Conservation (phyloP, 345 rosid genomes). For the Salix arbutifolia region DNA sequence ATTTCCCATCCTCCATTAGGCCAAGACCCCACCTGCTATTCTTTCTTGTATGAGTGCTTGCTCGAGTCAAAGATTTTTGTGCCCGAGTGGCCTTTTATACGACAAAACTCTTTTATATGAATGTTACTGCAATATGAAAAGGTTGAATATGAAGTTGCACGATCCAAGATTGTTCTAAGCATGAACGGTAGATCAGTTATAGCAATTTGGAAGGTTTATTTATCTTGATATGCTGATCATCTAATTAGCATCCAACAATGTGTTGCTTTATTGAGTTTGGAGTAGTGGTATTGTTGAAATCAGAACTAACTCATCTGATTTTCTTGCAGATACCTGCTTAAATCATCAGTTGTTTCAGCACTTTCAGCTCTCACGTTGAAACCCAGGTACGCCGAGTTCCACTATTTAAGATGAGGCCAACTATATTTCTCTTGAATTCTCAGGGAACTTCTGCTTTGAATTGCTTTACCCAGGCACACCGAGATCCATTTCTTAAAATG, state of each 20-base stretch:
- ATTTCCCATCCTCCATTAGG: too few relatives aligned
- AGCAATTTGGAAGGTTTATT: not conserved
- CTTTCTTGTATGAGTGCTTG: not conserved
- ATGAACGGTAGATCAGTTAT: not conserved
- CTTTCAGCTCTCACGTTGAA: constrained; percentile 54
- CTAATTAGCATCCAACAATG: not conserved
- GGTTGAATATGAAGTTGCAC: not conserved
- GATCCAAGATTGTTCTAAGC: not conserved
- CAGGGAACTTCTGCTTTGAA: not conserved
- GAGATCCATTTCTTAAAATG: not conserved
- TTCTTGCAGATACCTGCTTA: constrained; percentile 53
- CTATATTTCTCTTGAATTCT: not conserved
- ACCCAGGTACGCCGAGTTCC: constrained; percentile 45
- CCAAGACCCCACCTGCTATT: too few relatives aligned
- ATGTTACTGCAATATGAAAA: not conserved
- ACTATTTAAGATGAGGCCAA: not conserved
- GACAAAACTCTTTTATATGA: not conserved
- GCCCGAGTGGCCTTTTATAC: not conserved
- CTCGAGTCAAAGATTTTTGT: not conserved
- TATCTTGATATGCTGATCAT: not conserved
- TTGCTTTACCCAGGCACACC: not conserved
- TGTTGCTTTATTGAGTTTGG: not conserved
- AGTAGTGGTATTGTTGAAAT: not conserved
- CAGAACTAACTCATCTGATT: not conserved
- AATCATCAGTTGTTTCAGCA: constrained; percentile 60